phyloP scores from a whole-genome alignment of 306 rosid species.

The Medicago lupulina region DNA sequence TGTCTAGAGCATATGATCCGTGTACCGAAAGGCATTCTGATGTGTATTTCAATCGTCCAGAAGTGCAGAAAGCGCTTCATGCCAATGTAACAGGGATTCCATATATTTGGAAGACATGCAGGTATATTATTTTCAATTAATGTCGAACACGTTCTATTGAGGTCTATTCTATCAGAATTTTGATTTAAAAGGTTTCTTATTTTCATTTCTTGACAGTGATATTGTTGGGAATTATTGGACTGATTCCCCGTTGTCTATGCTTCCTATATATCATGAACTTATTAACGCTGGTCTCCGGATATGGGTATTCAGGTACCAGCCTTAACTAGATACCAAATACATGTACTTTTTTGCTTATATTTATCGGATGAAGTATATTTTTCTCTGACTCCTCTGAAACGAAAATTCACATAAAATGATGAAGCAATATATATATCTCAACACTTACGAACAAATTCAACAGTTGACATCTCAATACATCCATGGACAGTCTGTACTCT shows the following conservation, averaged over 20 bases:
- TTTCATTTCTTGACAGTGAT: slow-evolving; percentile 57
- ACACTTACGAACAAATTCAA: neutral
- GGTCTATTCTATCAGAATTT: slow-evolving; percentile 9
- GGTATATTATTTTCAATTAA: slow-evolving; percentile 46
- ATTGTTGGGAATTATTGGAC: slow-evolving; percentile 81
- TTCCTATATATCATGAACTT: slow-evolving; percentile 87
- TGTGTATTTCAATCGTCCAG: slow-evolving; percentile 84
- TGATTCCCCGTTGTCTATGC: slow-evolving; percentile 95
- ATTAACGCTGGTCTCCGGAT: slow-evolving; percentile 75
- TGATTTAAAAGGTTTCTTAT: slow-evolving; percentile 13
- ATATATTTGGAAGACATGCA: slow-evolving; percentile 90
- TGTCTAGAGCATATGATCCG: slow-evolving; percentile 94
- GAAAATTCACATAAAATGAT: neutral
- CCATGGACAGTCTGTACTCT: neutral
- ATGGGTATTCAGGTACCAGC: slow-evolving; percentile 85
- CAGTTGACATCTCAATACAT: neutral
- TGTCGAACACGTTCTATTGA: slow-evolving; percentile 30
- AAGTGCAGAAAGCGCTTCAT: slow-evolving; percentile 90
- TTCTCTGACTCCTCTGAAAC: too few relatives aligned
- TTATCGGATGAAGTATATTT: too few relatives aligned
- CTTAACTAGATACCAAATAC: neutral
- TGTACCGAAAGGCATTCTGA: slow-evolving; percentile 87
- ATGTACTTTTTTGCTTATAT: neutral
- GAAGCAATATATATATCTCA: too few relatives aligned
- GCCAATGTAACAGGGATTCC: slow-evolving; percentile 85